Evolutionary conservation across 768 basidiomycete genomes (phyloP).

Genomic region (Porphyrellus cyaneotinctus): DNA sequence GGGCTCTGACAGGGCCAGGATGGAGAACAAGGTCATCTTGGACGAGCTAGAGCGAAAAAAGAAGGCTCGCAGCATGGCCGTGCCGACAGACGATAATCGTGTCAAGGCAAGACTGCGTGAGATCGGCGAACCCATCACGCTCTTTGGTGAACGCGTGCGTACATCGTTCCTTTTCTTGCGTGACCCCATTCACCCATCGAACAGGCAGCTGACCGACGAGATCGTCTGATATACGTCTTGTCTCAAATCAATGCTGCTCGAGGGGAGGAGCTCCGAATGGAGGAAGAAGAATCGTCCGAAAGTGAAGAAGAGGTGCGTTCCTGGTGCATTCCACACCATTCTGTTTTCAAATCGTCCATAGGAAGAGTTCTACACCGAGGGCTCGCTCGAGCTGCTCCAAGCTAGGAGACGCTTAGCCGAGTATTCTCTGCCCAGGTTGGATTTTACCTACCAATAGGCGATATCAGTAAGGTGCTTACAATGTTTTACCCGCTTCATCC

Average conservation of each 20-base stretch:
- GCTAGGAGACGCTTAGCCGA: conserved; percentile 84
- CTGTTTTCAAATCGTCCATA: conserved; percentile 29
- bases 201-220: conserved; percentile 92
- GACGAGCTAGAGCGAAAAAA: conserved; percentile 98
- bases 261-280: conserved; percentile 74
- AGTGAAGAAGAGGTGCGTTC: conserved; percentile 69
- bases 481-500: conserved; percentile 36
- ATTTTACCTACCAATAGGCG: conserved; percentile 56
- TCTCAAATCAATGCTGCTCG: conserved; percentile 90
- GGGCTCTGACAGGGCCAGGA: conserved; percentile 67
- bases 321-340: background rate
- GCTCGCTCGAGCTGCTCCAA: conserved; percentile 81
- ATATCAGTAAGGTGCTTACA: conserved; percentile 75
- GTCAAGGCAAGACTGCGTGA: conserved; percentile 87
- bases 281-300: conserved; percentile 63
- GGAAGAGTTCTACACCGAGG: conserved; percentile 95
- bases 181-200: conserved; percentile 15
- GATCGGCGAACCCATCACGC: conserved; percentile 93
- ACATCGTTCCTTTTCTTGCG: background rate
- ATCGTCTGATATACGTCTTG: conserved; percentile 90
- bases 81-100: conserved; percentile 94
- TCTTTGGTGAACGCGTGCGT: conserved; percentile 95
- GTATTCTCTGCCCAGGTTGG: conserved; percentile 93
- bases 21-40: conserved; percentile 83
- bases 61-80: conserved; percentile 87